Evolutionary conservation across 2,329 filamentous ascomycete genomes (phyloP).

Genomic region (Beauveria sp.): DNA sequence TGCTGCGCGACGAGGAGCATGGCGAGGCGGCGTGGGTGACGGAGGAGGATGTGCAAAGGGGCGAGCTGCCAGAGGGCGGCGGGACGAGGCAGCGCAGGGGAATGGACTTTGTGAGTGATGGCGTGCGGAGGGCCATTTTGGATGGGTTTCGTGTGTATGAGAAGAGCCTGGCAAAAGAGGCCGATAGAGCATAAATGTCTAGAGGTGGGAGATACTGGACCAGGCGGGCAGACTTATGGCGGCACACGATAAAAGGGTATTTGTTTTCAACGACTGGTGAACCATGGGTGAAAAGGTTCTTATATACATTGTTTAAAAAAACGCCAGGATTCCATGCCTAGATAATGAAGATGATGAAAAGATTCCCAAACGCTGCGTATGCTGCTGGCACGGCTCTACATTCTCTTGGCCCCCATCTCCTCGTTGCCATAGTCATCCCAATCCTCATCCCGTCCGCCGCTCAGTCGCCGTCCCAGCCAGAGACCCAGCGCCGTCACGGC

Average conservation of each 20-base stretch:
- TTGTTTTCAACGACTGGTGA: constrained; percentile 7
- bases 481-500: constrained; percentile 61
- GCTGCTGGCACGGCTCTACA: constrained; percentile 19
- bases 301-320: background rate
- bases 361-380: constrained; percentile 3
- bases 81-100: constrained; percentile 17
- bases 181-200: too few species aligned
- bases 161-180: background rate
- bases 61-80: constrained; percentile 13
- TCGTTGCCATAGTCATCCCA: constrained; percentile 55
- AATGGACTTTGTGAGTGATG: constrained; percentile 26
- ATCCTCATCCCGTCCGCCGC: constrained; percentile 40
- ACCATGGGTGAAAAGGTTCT: background rate
- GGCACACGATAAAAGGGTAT: too few species aligned
- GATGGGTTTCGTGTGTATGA: constrained; percentile 24
- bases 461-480: constrained; percentile 60
- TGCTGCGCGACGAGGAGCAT: constrained; percentile 25
- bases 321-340: background rate
- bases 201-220: too few species aligned
- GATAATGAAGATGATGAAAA: constrained; percentile 12
- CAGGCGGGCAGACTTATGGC: background rate
- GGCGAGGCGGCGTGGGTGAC: constrained; percentile 31
- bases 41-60: constrained; percentile 25
- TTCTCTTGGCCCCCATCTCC: constrained; percentile 65
- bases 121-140: constrained; percentile 23